phyloP scores from a whole-genome alignment of 2,329 filamentous ascomycete species.

The Neonectria hederae region DNA sequence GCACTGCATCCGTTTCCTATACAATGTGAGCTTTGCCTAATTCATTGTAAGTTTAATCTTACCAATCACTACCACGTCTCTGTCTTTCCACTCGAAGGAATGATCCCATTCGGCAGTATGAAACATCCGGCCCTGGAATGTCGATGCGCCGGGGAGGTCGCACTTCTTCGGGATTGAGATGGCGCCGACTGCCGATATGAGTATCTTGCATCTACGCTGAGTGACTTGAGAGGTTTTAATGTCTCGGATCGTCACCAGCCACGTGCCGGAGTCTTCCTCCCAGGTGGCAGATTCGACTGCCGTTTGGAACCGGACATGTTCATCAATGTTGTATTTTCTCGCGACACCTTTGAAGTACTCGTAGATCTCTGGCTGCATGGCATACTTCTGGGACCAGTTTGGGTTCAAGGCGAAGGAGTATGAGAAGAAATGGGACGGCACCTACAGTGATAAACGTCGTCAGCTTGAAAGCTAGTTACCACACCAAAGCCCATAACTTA shows the following conservation, averaged over 20 bases:
- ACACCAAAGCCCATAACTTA: constrained; percentile 7
- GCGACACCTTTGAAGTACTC: constrained; percentile 36
- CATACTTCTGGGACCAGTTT: constrained; percentile 40
- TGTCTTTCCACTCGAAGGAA: constrained; percentile 37
- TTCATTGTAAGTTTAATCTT: fast-evolving
- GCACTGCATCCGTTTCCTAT: constrained; percentile 43
- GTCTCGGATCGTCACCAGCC: constrained; percentile 33
- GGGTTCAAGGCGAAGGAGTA: constrained; percentile 43
- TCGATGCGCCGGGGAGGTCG: constrained; percentile 30
- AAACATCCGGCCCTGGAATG: constrained; percentile 36
- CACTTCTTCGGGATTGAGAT: constrained; percentile 36
- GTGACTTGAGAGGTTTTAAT: constrained; percentile 3
- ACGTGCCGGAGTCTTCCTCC: constrained; percentile 32
- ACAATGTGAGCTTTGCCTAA: fast-evolving
- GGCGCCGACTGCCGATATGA: constrained; percentile 41
- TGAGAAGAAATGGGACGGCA: constrained; percentile 42
- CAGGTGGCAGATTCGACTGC: constrained; percentile 37
- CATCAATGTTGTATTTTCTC: constrained; percentile 29
- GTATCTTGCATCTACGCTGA: constrained; percentile 23
- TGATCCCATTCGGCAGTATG: constrained; percentile 43
- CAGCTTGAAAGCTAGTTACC: neutral
- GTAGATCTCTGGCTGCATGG: constrained; percentile 41
- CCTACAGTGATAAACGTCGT: constrained; percentile 16
- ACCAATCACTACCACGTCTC: constrained; percentile 39
- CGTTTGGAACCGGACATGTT: constrained; percentile 31